A percentile compares a stretch with the other conserved stretches of the same genome.
Evolutionary conservation across 2,329 filamentous ascomycete genomes (phyloP).

Genomic region (Botryosphaeria agaves): DNA sequence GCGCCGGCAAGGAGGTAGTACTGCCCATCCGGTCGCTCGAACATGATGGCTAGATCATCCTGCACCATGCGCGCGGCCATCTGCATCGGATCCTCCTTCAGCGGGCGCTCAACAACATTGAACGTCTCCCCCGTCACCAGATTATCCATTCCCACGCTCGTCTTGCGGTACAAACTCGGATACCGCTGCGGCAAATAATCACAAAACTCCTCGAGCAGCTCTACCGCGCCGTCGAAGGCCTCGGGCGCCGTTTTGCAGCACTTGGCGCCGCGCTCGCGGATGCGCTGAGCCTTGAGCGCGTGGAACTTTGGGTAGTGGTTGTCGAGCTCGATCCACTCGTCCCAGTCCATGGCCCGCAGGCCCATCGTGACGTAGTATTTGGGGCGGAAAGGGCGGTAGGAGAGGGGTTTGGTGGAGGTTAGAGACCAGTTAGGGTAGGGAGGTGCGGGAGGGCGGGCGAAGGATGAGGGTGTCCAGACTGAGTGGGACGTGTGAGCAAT

Average conservation of each 20-base stretch:
- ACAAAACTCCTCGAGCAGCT: conserved; percentile 56
- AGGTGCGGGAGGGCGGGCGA: conserved; percentile 38
- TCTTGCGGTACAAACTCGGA: conserved; percentile 49
- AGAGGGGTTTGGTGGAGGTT: conserved; percentile 50
- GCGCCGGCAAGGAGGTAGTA: conserved; percentile 67
- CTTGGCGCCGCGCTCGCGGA: conserved; percentile 46
- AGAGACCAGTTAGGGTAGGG: conserved; percentile 56
- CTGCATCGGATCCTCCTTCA: conserved; percentile 63
- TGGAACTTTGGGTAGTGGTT: conserved; percentile 62
- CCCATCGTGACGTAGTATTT: conserved; percentile 67
- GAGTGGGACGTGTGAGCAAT: conserved; percentile 7
- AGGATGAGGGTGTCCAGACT: conserved; percentile 41
- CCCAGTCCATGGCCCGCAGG: conserved; percentile 48
- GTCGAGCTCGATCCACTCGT: conserved; percentile 75
- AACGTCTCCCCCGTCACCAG: conserved; percentile 54
- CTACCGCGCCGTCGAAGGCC: conserved; percentile 53
- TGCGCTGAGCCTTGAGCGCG: conserved; percentile 49
- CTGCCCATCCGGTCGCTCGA: conserved; percentile 57
- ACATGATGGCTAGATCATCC: conserved; percentile 73
- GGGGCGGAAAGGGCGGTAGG: conserved; percentile 63
- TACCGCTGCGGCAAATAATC: conserved; percentile 60
- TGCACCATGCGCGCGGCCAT: conserved; percentile 56
- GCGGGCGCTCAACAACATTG: conserved; percentile 44
- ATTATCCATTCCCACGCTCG: conserved; percentile 50
- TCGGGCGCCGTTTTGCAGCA: conserved; percentile 53